Conservation (phyloP, 2,329 filamentous ascomycete genomes). For the Diaporthe ilicicola region DNA sequence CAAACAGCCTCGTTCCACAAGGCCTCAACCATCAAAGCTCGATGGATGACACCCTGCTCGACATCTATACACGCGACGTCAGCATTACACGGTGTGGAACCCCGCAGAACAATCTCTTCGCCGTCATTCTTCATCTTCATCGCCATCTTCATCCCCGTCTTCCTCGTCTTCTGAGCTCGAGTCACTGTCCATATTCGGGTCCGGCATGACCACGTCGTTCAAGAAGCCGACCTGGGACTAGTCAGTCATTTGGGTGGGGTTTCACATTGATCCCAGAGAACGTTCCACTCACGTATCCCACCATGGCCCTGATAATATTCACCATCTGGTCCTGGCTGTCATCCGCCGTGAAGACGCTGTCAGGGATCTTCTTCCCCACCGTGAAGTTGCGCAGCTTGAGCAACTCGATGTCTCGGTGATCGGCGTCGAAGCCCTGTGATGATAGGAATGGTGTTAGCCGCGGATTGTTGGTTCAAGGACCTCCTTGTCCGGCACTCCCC, state of each 20-base stretch:
- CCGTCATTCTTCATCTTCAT: constrained; percentile 20
- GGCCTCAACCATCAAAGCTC: not conserved
- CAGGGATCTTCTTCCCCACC: constrained; percentile 71
- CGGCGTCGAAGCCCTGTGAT: constrained; percentile 74
- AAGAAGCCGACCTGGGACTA: constrained; percentile 70
- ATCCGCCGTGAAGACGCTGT: constrained; percentile 69
- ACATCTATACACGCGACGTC: not conserved
- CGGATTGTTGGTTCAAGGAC: not conserved
- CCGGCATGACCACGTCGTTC: constrained; percentile 79
- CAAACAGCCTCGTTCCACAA: not conserved
- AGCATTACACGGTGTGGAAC: not conserved
- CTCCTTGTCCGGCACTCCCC: not conserved
- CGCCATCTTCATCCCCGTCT: constrained; percentile 38
- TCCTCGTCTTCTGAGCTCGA: constrained; percentile 54
- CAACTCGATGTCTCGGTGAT: constrained; percentile 82
- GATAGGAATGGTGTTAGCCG: not conserved
- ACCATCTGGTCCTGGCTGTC: constrained; percentile 72
- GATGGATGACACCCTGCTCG: not conserved
- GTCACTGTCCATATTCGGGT: constrained; percentile 58
- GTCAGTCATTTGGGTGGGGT: constrained; percentile 25
- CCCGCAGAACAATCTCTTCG: not conserved
- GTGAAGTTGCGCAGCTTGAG: constrained; percentile 84
- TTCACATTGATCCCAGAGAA: constrained; percentile 30
- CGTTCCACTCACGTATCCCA: constrained; percentile 76
- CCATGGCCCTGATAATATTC: constrained; percentile 72